phyloP scores from a whole-genome alignment of 768 basidiomycete species.

The Tylopilus subfusipes region DNA sequence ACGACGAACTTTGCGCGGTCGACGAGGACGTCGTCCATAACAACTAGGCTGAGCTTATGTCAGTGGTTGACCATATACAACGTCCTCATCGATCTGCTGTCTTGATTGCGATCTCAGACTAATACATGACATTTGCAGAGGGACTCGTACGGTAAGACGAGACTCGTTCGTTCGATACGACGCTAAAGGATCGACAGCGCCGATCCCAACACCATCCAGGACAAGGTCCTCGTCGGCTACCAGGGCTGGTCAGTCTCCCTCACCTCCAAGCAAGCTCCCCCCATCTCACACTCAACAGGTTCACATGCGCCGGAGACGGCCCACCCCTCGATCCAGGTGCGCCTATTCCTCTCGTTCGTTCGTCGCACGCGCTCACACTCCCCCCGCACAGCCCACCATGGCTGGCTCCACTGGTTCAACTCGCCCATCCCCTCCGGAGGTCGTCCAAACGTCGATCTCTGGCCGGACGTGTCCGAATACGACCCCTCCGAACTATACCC shows the following conservation, averaged over 20 bases:
- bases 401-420: constrained; percentile 85
- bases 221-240: constrained; percentile 83
- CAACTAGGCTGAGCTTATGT: no score
- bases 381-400: constrained; percentile 54
- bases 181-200: no score
- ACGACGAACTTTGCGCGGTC: constrained; percentile 40
- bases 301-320: constrained; percentile 68
- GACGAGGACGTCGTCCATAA: constrained; percentile 36
- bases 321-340: constrained; percentile 60
- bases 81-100: no score
- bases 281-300: constrained; percentile 41
- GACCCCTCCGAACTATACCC: constrained; percentile 66
- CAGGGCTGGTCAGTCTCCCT: constrained; percentile 65
- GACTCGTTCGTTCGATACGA: no score
- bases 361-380: background rate
- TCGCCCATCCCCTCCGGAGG: constrained; percentile 67
- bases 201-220: constrained; percentile 72
- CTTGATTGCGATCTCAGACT: no score
- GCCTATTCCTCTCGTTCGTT: background rate
- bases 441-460: constrained; percentile 68
- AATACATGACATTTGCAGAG: no score
- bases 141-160: no score
- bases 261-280: background rate
- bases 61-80: no score
- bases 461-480: constrained; percentile 76